A percentile compares a stretch with the other conserved stretches of the same genome.
phyloP scores from a whole-genome alignment of 1,139 yeast species.

The Pichia sp. region DNA sequence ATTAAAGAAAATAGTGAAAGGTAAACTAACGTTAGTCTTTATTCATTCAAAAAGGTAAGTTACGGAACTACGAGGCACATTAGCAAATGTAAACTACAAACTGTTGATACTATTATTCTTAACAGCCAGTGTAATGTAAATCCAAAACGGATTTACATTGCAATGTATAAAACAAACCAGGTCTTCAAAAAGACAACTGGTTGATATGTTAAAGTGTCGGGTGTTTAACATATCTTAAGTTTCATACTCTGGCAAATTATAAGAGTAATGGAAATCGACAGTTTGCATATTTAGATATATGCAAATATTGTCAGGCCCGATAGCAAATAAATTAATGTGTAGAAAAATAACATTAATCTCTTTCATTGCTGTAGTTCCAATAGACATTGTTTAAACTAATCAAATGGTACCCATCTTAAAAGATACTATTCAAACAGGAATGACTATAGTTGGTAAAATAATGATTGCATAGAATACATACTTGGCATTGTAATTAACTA shows the following conservation, averaged over 20 bases:
- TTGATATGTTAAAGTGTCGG: slow-evolving; percentile 75
- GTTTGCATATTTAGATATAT: not conserved
- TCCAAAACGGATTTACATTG: not conserved
- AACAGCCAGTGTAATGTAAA: not conserved
- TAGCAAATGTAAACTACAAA: not conserved
- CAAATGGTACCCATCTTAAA: not conserved
- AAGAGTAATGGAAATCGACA: not conserved
- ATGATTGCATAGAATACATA: slow-evolving; percentile 3
- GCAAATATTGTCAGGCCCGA: not conserved
- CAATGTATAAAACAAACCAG: not conserved
- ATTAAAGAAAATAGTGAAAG: not conserved
- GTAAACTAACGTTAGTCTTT: slow-evolving; percentile 6
- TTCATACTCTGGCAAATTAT: not conserved
- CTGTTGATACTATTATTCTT: not conserved
- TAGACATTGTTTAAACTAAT: slow-evolving; percentile 12
- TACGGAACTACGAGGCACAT: not conserved
- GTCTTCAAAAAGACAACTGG: too few relatives aligned
- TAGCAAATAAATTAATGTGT: not conserved
- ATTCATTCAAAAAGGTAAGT: not conserved
- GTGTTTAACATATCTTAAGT: slow-evolving; percentile 51
- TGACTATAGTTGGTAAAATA: not conserved
- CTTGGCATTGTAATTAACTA: slow-evolving; percentile 12
- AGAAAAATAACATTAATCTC: too few relatives aligned
- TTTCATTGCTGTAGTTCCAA: not conserved
- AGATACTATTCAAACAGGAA: not conserved